Evolutionary conservation across 1,139 yeast species (phyloP).

Genomic region (Yamadazyma diospyri): DNA sequence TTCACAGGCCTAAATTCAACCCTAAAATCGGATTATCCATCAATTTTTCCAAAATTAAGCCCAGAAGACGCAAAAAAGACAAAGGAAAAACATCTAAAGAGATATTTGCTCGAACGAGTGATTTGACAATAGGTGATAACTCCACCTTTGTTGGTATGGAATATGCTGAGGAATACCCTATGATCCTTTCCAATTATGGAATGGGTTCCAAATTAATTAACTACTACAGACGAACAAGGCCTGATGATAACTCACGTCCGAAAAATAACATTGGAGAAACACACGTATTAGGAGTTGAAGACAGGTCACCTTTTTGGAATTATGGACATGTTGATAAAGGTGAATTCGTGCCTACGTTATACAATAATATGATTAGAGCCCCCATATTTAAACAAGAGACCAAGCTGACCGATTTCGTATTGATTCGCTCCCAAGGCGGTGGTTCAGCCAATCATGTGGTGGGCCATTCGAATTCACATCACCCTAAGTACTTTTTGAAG

Average conservation of each 20-base stretch:
- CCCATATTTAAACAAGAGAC: slow-evolving; percentile 89
- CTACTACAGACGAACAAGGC: slow-evolving; percentile 80
- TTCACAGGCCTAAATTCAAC: slow-evolving; percentile 75
- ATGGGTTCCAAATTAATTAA: slow-evolving; percentile 95
- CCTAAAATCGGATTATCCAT: slow-evolving; percentile 77
- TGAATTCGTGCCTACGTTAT: slow-evolving; percentile 86
- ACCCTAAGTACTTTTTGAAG: slow-evolving; percentile 53
- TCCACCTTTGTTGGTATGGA: slow-evolving; percentile 78
- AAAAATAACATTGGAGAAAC: slow-evolving; percentile 92
- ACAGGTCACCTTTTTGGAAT: slow-evolving; percentile 97
- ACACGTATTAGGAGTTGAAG: slow-evolving; percentile 91
- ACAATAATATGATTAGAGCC: slow-evolving; percentile 88
- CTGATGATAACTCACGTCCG: slow-evolving; percentile 84
- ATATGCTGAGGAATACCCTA: slow-evolving; percentile 87
- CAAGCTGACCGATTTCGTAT: slow-evolving; percentile 72
- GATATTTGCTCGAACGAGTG: slow-evolving; percentile 66
- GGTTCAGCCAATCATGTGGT: not conserved
- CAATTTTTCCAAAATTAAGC: slow-evolving; percentile 69
- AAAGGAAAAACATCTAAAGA: slow-evolving; percentile 78
- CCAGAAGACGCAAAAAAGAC: slow-evolving; percentile 87
- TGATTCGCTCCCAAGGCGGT: slow-evolving; percentile 72
- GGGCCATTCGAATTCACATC: slow-evolving; percentile 34
- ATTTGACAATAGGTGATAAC: slow-evolving; percentile 80
- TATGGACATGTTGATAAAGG: slow-evolving; percentile 97
- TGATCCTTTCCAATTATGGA: slow-evolving; percentile 82